Percentiles rank a stretch among this genome's conserved stretches.
Conservation (phyloP, 2,329 filamentous ascomycete species). For the Calonectria ilicicola region DNA sequence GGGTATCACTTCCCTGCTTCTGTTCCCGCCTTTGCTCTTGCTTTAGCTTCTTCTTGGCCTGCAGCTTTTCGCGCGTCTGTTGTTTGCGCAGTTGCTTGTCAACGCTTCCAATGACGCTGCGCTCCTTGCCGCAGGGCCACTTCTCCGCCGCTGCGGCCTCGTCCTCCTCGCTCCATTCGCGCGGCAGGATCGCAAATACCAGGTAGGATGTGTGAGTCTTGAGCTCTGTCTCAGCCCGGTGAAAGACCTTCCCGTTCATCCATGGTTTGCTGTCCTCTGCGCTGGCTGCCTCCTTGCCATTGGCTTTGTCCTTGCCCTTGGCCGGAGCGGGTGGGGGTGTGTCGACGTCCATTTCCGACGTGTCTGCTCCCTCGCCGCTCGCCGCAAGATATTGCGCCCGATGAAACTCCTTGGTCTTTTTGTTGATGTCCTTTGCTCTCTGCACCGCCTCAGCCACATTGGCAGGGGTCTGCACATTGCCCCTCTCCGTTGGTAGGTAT, state of each 20-base stretch:
- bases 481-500: conserved; percentile 73
- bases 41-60: conserved; percentile 60
- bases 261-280: conserved; percentile 65
- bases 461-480: conserved; percentile 76
- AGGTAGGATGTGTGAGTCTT: conserved; percentile 99
- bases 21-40: conserved; percentile 16
- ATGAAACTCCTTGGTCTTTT: conserved; percentile 75
- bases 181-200: conserved; percentile 90
- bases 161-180: conserved; percentile 85
- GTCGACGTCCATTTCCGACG: conserved; percentile 57
- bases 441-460: conserved; percentile 84
- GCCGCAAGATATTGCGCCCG: conserved; percentile 44
- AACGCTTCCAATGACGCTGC: conserved; percentile 63
- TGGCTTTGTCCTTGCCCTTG: conserved; percentile 37
- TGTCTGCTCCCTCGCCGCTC: conserved; percentile 38
- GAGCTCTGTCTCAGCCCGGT: conserved; percentile 86
- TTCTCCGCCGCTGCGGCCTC: conserved; percentile 75
- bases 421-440: conserved; percentile 80
- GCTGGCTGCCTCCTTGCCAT: conserved; percentile 39
- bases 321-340: conserved; percentile 42
- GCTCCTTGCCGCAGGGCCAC: conserved; percentile 71
- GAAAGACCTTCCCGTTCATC: conserved; percentile 81
- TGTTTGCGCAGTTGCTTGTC: conserved; percentile 67
- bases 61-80: conserved; percentile 66
- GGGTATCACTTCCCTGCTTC: conserved; percentile 31